A percentile compares a stretch with the other conserved stretches of the same genome.
Evolutionary conservation across 208 protist genomes (phyloP).

Genomic region (Acanthamoeba sp.): DNA sequence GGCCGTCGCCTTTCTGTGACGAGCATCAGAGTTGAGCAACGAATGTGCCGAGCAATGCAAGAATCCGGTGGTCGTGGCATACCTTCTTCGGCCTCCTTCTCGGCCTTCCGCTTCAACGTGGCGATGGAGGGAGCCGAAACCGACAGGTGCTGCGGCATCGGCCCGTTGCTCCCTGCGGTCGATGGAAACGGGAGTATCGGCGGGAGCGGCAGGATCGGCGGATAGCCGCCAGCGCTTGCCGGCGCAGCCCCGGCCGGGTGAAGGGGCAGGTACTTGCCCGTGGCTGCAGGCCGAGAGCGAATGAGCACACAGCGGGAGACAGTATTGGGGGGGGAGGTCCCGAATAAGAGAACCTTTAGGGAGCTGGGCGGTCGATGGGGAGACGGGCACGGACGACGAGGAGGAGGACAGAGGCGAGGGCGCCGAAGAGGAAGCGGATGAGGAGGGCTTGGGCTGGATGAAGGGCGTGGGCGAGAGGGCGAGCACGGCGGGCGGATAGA

Average conservation of each 20-base stretch:
- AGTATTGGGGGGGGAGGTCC: no score
- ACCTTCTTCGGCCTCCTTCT: background rate
- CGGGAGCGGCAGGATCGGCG: slow-evolving; percentile 2
- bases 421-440: background rate
- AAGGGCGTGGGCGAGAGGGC: background rate
- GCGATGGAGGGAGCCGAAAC: background rate
- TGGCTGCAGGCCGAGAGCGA: background rate
- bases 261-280: slow-evolving; percentile 3
- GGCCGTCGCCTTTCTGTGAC: background rate
- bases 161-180: background rate
- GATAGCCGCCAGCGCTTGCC: background rate
- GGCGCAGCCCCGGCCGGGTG: background rate
- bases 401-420: background rate
- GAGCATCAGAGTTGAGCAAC: background rate
- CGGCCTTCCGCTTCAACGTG: slow-evolving; percentile 29
- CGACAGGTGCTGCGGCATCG: slow-evolving; percentile 8
- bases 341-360: background rate
- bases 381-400: background rate
- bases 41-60: background rate
- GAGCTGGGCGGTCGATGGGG: background rate
- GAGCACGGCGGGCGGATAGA: background rate
- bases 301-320: background rate
- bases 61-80: background rate
- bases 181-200: slow-evolving; percentile 20
- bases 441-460: background rate